phyloP scores from a whole-genome alignment of 2,329 filamentous ascomycete genomes.

The Xylariales sp. region DNA sequence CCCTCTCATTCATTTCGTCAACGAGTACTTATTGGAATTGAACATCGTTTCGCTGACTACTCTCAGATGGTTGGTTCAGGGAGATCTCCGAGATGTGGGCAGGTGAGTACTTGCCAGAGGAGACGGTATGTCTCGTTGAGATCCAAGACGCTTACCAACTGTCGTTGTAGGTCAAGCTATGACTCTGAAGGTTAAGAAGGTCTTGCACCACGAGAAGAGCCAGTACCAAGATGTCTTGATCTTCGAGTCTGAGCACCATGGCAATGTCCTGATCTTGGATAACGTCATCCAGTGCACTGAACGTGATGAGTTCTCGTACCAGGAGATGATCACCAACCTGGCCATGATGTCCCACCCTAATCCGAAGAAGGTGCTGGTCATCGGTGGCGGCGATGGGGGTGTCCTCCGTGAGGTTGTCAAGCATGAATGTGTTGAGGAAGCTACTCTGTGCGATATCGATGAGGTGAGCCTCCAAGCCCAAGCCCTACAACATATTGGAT shows the following conservation, averaged over 20 bases:
- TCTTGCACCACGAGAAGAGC: conserved; percentile 98
- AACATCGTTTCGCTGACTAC: too few species aligned
- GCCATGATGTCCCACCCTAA: conserved; percentile 98
- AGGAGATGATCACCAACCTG: conserved; percentile 99
- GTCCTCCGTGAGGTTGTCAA: conserved; percentile 98
- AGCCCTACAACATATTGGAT: conserved; percentile 45
- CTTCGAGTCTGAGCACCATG: conserved; percentile 97
- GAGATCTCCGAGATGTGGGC: conserved; percentile 99
- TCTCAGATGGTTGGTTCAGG: conserved; percentile 98
- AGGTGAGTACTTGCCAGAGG: conserved; percentile 35
- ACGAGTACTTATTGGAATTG: too few species aligned
- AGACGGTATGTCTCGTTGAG: background rate
- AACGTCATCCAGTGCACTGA: conserved; percentile 99
- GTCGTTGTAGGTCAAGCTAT: conserved; percentile 74
- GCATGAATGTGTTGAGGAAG: conserved; percentile 95
- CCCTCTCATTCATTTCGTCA: too few species aligned
- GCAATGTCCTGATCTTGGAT: conserved; percentile 93
- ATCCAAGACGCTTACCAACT: conserved; percentile 7
- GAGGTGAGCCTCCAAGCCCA: conserved; percentile 51
- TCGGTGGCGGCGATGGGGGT: conserved; percentile 94
- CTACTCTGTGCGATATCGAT: conserved; percentile 96
- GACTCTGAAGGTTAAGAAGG: conserved; percentile 96
- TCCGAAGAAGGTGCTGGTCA: conserved; percentile 97
- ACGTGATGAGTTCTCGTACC: conserved; percentile 98
- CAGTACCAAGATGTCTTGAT: conserved; percentile 98